Evolutionary conservation across 1,284 basidiomycete genomes (phyloP).

Genomic region (Ganoderma boninense): DNA sequence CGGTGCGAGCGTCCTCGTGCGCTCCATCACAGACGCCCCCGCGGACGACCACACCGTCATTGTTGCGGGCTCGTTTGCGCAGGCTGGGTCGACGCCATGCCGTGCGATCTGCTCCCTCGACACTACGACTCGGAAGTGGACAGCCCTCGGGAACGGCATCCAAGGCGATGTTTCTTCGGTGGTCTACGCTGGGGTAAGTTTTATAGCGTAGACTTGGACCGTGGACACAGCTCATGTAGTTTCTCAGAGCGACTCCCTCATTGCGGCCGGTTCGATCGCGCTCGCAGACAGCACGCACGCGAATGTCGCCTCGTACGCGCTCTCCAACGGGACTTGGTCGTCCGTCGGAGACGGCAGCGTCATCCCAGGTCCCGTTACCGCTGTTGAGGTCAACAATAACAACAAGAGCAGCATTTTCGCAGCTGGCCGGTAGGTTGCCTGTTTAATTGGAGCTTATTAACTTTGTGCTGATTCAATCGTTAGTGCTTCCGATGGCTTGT

Average conservation of each 20-base stretch:
- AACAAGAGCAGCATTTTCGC: conserved; percentile 90
- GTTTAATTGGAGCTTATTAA: background rate
- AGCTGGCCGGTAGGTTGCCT: conserved; percentile 76
- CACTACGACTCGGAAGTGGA: conserved; percentile 78
- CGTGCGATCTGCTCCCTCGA: conserved; percentile 86
- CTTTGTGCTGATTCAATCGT: background rate
- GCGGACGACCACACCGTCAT: conserved; percentile 74
- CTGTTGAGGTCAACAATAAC: conserved; percentile 85
- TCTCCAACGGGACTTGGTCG: conserved; percentile 83
- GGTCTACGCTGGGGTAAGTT: conserved; percentile 81
- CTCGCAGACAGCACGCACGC: conserved; percentile 50
- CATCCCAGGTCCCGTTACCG: conserved; percentile 91
- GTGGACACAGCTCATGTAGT: conserved; percentile 9
- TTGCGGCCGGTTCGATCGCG: conserved; percentile 79
- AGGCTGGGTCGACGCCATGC: conserved; percentile 82
- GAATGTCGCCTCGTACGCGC: conserved; percentile 73
- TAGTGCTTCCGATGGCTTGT: conserved; percentile 58
- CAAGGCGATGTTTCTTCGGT: conserved; percentile 84
- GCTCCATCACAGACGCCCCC: conserved; percentile 73
- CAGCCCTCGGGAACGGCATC: conserved; percentile 81
- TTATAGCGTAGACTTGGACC: conserved; percentile 6
- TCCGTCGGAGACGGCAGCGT: conserved; percentile 69
- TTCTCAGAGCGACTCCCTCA: conserved; percentile 63
- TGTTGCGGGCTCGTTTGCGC: conserved; percentile 87
- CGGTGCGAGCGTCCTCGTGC: conserved; percentile 72